Conservation (phyloP, 2,329 filamentous ascomycete genomes). For the Neurospora crassa region DNA sequence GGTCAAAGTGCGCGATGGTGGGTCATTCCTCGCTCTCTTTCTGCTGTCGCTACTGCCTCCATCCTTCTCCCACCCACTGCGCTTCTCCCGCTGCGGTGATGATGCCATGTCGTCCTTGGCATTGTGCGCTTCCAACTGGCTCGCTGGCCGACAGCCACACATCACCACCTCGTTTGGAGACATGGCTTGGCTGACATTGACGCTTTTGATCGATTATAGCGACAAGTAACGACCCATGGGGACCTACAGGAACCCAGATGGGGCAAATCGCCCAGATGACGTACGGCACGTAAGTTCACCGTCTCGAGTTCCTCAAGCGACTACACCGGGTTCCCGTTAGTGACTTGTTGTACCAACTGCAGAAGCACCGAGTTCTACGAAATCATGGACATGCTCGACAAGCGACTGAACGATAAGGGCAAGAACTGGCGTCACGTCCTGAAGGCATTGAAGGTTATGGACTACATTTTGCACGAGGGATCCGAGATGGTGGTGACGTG, state of each 20-base stretch:
- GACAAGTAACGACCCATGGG: slow-evolving; percentile 98
- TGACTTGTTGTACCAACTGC: slow-evolving; percentile 1
- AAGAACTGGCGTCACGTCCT: slow-evolving; percentile 99
- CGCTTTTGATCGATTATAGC: slow-evolving; percentile 42
- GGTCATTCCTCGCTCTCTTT: slow-evolving; percentile 21
- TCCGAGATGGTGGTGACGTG: slow-evolving; percentile 95
- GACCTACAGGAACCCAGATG: slow-evolving; percentile 96
- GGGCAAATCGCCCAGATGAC: slow-evolving; percentile 96
- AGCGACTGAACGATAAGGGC: slow-evolving; percentile 95
- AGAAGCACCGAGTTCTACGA: slow-evolving; percentile 98
- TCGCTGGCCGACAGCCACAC: slow-evolving; percentile 8
- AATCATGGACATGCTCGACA: slow-evolving; percentile 99
- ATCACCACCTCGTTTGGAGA: slow-evolving; percentile 1
- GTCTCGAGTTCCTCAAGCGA: neutral
- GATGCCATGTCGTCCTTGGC: slow-evolving; percentile 1
- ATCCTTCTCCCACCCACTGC: neutral
- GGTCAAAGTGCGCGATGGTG: slow-evolving; percentile 97
- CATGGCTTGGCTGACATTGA: slow-evolving; percentile 8
- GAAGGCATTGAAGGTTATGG: slow-evolving; percentile 93
- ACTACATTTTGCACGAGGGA: slow-evolving; percentile 96
- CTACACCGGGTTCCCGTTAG: slow-evolving; percentile 1
- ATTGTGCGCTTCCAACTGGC: slow-evolving; percentile 18
- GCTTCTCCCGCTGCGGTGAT: neutral
- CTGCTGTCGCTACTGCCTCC: neutral
- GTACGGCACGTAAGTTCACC: slow-evolving; percentile 74